A percentile compares a stretch with the other conserved stretches of the same genome.
Conservation (phyloP, 352 stramenopile genomes). For the Phytophthora cryptogea region DNA sequence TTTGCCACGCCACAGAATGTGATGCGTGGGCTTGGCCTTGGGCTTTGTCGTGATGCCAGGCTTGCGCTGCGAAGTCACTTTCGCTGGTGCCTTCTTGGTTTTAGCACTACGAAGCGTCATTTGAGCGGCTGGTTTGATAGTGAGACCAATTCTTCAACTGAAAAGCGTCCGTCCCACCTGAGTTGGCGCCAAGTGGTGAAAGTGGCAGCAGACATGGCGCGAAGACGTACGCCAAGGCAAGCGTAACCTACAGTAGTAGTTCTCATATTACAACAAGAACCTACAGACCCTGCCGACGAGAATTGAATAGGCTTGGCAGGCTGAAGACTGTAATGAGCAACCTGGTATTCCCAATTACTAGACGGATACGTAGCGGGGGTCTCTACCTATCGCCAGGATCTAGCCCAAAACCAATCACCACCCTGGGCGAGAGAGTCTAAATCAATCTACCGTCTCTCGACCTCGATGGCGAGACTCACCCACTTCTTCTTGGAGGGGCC, state of each 20-base stretch:
- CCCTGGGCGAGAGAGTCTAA: slow-evolving; percentile 15
- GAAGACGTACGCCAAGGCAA: slow-evolving; percentile 1
- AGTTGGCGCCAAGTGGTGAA: slow-evolving; percentile 28
- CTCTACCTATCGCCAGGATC: slow-evolving; percentile 20
- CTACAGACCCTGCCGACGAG: neutral
- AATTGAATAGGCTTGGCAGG: neutral
- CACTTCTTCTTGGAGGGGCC: slow-evolving; percentile 80
- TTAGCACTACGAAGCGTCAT: slow-evolving; percentile 27
- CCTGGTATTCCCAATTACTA: slow-evolving; percentile 15
- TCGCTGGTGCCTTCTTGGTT: slow-evolving; percentile 25
- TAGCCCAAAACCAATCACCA: too few species aligned
- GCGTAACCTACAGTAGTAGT: too few species aligned
- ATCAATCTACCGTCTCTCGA: slow-evolving; percentile 69
- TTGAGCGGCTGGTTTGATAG: slow-evolving; percentile 14
- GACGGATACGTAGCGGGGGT: slow-evolving; percentile 2
- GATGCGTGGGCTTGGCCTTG: slow-evolving; percentile 43
- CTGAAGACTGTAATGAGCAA: slow-evolving; percentile 1
- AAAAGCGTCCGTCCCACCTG: neutral
- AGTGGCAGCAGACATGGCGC: slow-evolving; percentile 21
- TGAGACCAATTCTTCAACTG: slow-evolving; percentile 9
- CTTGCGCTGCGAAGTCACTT: slow-evolving; percentile 20
- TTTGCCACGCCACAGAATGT: slow-evolving; percentile 72
- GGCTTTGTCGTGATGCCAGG: slow-evolving; percentile 12
- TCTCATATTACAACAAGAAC: too few species aligned
- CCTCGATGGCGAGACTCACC: slow-evolving; percentile 61